Conservation (phyloP, 148 eudicot species). For the Silene latifolia region DNA sequence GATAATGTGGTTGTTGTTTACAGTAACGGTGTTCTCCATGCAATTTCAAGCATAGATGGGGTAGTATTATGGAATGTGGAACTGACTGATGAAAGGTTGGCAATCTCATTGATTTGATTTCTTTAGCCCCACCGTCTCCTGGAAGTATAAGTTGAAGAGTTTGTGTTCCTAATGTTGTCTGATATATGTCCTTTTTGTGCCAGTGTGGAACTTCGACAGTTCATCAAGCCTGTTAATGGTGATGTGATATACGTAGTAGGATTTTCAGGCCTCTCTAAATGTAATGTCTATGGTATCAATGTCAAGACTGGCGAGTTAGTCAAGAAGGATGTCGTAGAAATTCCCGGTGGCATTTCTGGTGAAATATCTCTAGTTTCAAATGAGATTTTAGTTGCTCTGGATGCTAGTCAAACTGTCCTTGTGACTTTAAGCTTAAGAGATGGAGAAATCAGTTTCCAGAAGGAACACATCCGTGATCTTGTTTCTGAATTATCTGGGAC, state of each 20-base stretch:
- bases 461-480: constrained; percentile 54
- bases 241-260: constrained; percentile 67
- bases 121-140: not conserved
- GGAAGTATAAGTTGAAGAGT: not conserved
- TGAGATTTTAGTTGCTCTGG: constrained; percentile 62
- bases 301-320: constrained; percentile 68
- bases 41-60: constrained; percentile 91
- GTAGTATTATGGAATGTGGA: constrained; percentile 73
- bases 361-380: constrained; percentile 52
- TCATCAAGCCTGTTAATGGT: constrained; percentile 60
- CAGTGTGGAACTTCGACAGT: constrained; percentile 71
- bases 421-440: constrained; percentile 47
- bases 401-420: constrained; percentile 55
- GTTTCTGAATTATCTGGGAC: constrained; percentile 52
- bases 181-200: constrained; percentile 25
- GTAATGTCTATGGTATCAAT: constrained; percentile 53
- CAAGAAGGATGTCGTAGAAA: constrained; percentile 42
- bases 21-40: constrained; percentile 74
- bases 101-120: constrained; percentile 13
- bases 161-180: not conserved
- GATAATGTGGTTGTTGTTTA: constrained; percentile 63
- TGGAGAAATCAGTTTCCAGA: constrained; percentile 51
- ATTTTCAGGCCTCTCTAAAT: constrained; percentile 43
- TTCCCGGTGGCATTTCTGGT: constrained; percentile 68
- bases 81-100: constrained; percentile 64